These are phyloP conservation scores for Cadophora luteo-olivacea DNA, from an alignment of 2,329 filamentous ascomycete species.

Conservation along the genomic window DNA sequence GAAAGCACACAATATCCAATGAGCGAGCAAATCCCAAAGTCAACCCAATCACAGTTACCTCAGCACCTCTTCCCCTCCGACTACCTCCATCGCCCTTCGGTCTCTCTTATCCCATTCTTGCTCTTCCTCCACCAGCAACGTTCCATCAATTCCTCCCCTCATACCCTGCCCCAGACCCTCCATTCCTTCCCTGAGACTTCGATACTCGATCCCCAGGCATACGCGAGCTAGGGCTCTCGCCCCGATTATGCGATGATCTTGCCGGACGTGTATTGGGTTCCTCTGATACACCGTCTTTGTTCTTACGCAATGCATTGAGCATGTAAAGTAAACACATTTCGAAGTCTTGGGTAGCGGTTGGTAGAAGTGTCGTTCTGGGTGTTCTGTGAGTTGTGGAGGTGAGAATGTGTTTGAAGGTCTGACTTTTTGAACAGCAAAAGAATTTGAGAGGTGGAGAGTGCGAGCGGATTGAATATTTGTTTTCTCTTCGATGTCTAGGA, in stretches of 20 bases:
- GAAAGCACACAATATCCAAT: not conserved
- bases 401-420: not conserved
- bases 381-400: not conserved
- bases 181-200: not conserved
- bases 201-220: not conserved
- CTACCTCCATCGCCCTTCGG: too few relatives aligned
- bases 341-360: not conserved
- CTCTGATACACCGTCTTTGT: not conserved
- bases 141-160: not conserved
- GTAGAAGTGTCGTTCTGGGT: too few relatives aligned
- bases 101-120: too few relatives aligned
- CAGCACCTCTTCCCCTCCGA: too few relatives aligned
- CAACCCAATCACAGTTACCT: too few relatives aligned
- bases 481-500: too few relatives aligned
- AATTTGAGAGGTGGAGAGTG: not conserved
- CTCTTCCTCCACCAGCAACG: not conserved
- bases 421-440: not conserved
- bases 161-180: not conserved
- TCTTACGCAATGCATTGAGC: not conserved
- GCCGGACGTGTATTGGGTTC: constrained; percentile 7
- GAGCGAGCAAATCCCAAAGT: too few relatives aligned
- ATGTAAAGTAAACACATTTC: not conserved
- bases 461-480: not conserved
- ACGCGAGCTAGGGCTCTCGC: not conserved
- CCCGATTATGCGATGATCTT: not conserved